Percentiles rank a stretch among this genome's conserved stretches.
These are phyloP conservation scores for Fraxinus cuspidata DNA, from an alignment of 257 asterid species.

Conservation along the genomic window DNA sequence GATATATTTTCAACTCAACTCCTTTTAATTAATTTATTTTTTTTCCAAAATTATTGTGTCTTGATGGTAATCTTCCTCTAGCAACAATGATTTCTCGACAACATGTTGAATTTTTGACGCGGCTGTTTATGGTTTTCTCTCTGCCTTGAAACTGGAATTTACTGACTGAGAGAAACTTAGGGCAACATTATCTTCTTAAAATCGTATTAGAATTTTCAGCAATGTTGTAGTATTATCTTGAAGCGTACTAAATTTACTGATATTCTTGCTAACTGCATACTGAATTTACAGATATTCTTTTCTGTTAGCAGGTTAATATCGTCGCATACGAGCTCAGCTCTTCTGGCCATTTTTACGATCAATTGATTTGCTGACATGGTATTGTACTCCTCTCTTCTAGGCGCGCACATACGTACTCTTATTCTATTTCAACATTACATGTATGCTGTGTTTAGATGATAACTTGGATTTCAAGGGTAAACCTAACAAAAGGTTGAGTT, in stretches of 20 bases:
- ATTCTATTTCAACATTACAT: slow-evolving; percentile 57
- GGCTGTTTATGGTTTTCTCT: no score
- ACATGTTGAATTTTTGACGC: no score
- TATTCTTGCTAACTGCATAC: neutral
- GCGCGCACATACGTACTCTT: neutral
- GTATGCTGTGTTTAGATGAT: neutral
- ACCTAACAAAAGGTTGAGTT: neutral
- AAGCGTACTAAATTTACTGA: neutral
- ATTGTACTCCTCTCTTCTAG: neutral
- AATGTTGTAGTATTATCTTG: neutral
- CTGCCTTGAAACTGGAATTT: neutral
- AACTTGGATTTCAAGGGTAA: neutral
- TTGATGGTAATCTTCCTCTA: neutral
- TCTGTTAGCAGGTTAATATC: slow-evolving; percentile 6
- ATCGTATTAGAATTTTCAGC: slow-evolving; percentile 2
- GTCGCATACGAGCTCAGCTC: slow-evolving; percentile 18
- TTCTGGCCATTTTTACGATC: slow-evolving; percentile 20
- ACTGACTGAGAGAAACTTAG: no score
- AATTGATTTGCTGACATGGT: slow-evolving; percentile 34
- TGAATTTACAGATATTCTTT: neutral
- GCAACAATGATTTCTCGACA: neutral
- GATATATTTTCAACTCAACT: neutral
- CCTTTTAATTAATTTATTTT: neutral
- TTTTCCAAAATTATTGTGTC: neutral
- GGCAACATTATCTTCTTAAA: neutral